Conservation (phyloP, 768 basidiomycete species). For the Coprinellus aureogranulatus region DNA sequence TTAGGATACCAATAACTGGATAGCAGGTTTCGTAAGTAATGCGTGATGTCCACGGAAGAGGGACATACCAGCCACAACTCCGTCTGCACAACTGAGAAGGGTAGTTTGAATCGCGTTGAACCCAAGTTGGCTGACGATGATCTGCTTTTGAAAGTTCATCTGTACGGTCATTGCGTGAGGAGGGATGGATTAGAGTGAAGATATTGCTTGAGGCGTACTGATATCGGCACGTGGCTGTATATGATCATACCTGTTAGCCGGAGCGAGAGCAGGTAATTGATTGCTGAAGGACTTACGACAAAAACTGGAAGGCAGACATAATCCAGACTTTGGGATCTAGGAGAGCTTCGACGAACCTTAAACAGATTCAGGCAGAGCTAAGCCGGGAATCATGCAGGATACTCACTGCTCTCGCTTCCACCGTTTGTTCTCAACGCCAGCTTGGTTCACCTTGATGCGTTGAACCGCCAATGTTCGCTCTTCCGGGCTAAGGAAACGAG, state of each 20-base stretch:
- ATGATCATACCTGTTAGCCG: neutral
- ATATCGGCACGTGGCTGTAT: neutral
- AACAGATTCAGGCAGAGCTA: neutral
- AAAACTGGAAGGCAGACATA: conserved; percentile 54
- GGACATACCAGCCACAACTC: conserved; percentile 39
- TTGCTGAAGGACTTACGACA: conserved; percentile 4
- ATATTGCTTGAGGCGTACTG: neutral
- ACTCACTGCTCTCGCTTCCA: conserved; percentile 79
- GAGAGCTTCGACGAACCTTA: conserved; percentile 67
- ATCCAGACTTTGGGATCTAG: conserved; percentile 74
- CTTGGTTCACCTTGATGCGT: conserved; percentile 75
- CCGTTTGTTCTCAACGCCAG: conserved; percentile 77
- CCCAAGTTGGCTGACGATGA: conserved; percentile 67
- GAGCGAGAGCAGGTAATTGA: no score
- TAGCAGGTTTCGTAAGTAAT: no score
- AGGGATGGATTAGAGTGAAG: no score
- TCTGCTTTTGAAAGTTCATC: conserved; percentile 56
- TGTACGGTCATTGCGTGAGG: neutral
- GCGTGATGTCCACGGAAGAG: neutral
- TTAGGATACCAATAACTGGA: conserved; percentile 62
- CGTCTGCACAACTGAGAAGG: conserved; percentile 64
- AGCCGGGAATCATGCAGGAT: neutral
- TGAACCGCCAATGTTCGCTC: conserved; percentile 63
- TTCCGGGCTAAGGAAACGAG: conserved; percentile 68
- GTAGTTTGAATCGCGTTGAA: conserved; percentile 65